Evolutionary conservation across 805 yeast genomes (phyloP).

Genomic region (Candida endomychidarum): DNA sequence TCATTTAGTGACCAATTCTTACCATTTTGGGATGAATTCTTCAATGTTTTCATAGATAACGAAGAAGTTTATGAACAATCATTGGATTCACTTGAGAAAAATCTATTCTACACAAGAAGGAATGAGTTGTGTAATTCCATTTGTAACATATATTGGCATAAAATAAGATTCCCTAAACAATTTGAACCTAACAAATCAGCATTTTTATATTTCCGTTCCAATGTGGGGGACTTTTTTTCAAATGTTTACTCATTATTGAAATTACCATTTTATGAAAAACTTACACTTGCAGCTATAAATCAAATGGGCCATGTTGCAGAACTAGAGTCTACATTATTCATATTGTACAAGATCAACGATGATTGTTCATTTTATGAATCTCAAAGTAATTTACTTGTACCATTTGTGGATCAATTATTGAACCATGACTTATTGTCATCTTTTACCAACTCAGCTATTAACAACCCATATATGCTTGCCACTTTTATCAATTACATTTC

Average conservation of each 20-base stretch:
- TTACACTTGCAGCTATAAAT: slow-evolving; percentile 36
- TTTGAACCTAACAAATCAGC: slow-evolving; percentile 45
- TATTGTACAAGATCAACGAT: slow-evolving; percentile 56
- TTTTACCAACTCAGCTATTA: neutral
- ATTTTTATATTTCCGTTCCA: slow-evolving; percentile 67
- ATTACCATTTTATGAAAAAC: slow-evolving; percentile 43
- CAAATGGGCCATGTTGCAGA: slow-evolving; percentile 10
- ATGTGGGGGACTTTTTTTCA: slow-evolving; percentile 77
- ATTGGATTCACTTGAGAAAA: slow-evolving; percentile 16
- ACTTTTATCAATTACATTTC: slow-evolving; percentile 61
- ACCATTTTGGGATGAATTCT: slow-evolving; percentile 68
- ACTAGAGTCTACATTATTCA: slow-evolving; percentile 62
- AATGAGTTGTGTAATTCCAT: slow-evolving; percentile 48
- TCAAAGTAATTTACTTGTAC: slow-evolving; percentile 20
- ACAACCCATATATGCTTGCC: slow-evolving; percentile 19
- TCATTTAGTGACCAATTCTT: slow-evolving; percentile 49
- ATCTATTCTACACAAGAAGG: slow-evolving; percentile 18
- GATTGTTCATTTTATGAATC: slow-evolving; percentile 45
- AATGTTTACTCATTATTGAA: slow-evolving; percentile 67
- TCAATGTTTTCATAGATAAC: slow-evolving; percentile 56
- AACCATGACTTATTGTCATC: slow-evolving; percentile 14
- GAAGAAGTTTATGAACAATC: slow-evolving; percentile 29
- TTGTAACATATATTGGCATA: slow-evolving; percentile 66
- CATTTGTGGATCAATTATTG: slow-evolving; percentile 27
- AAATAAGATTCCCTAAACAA: slow-evolving; percentile 37